Conservation (phyloP, 1,284 basidiomycete genomes). For the Meripilus lineatus region DNA sequence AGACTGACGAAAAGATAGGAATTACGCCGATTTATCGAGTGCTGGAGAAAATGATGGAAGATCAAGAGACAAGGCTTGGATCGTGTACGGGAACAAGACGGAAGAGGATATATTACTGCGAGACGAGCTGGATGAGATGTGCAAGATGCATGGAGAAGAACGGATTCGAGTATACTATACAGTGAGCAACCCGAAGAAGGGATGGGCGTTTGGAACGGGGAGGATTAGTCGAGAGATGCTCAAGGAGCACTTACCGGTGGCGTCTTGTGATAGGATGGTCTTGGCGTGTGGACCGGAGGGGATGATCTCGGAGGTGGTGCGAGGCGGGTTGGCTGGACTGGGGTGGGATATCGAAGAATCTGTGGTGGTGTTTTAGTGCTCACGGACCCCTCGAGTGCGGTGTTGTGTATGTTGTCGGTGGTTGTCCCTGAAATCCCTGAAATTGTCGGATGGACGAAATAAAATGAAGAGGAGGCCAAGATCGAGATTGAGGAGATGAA, state of each 20-base stretch:
- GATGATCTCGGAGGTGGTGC: slow-evolving; percentile 30
- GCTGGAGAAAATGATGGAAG: slow-evolving; percentile 32
- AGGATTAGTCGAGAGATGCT: slow-evolving; percentile 40
- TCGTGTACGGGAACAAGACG: slow-evolving; percentile 49
- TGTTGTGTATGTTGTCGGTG: too few species aligned
- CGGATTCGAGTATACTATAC: slow-evolving; percentile 46
- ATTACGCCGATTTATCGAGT: slow-evolving; percentile 60
- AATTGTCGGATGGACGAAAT: too few species aligned
- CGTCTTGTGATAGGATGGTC: slow-evolving; percentile 35
- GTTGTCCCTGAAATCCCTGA: too few species aligned
- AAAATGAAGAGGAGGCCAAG: too few species aligned
- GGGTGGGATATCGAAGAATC: slow-evolving; percentile 26
- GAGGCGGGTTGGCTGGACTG: slow-evolving; percentile 18
- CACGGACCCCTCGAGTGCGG: too few species aligned
- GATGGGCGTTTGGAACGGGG: slow-evolving; percentile 41
- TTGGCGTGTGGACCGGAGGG: slow-evolving; percentile 52
- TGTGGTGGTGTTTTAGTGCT: slow-evolving; percentile 24
- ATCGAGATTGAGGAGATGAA: too few species aligned
- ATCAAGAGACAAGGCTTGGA: slow-evolving; percentile 39
- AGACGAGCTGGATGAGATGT: slow-evolving; percentile 44
- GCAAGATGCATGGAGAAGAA: slow-evolving; percentile 24
- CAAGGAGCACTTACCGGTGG: slow-evolving; percentile 34
- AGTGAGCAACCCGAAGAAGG: slow-evolving; percentile 29
- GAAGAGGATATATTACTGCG: slow-evolving; percentile 50
- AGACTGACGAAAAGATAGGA: slow-evolving; percentile 27